Percentiles rank a stretch among this genome's conserved stretches.
Evolutionary conservation across 768 basidiomycete genomes (phyloP).

Genomic region (Scleroderma bovista): DNA sequence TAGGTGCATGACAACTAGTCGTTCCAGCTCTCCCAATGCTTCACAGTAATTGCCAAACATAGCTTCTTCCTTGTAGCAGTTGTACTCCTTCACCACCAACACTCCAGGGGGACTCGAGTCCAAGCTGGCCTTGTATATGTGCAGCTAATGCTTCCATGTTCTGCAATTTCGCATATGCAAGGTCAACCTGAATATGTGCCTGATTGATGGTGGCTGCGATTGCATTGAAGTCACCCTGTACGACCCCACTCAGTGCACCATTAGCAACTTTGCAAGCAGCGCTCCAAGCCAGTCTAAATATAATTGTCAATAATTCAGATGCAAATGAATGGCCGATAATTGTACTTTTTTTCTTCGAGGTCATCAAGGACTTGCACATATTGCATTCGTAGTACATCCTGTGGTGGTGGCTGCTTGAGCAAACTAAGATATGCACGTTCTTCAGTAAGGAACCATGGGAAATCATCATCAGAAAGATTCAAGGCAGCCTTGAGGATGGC

Average conservation of each 20-base stretch:
- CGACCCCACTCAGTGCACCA: neutral
- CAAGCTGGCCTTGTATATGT: neutral
- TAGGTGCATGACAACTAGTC: neutral
- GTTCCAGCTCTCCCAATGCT: neutral
- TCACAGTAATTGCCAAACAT: neutral
- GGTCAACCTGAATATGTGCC: neutral
- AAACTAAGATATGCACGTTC: neutral
- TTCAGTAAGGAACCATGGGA: neutral
- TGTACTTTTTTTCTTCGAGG: neutral
- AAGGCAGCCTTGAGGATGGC: neutral
- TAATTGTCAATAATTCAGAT: too few species aligned
- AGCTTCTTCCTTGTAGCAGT: neutral
- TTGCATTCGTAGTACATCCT: neutral
- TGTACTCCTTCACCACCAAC: neutral
- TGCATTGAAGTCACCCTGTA: neutral
- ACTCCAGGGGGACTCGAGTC: neutral
- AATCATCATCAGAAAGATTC: neutral
- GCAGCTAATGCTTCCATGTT: constrained; percentile 1
- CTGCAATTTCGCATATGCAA: neutral
- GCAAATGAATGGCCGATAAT: too few species aligned
- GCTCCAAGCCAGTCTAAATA: neutral
- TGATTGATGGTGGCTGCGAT: neutral
- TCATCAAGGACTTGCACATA: neutral
- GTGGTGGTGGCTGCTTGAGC: neutral
- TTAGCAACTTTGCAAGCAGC: neutral